Evolutionary conservation across 257 asterid species (phyloP), one percentile per base, ranked within the genome.

Genomic region (Penstemon barbatus): DNA sequence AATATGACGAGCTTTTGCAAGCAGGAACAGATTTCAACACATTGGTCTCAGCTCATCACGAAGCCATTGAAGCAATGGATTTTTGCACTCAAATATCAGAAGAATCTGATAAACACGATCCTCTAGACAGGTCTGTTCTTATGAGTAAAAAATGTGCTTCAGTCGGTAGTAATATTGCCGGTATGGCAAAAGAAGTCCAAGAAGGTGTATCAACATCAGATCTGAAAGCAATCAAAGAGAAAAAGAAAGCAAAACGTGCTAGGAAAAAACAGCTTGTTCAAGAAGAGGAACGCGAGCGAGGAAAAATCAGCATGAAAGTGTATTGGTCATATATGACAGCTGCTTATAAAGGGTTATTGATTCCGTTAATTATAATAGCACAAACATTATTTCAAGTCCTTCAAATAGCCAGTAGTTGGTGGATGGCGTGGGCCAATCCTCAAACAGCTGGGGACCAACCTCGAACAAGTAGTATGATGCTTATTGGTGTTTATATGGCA

Each of bases 341-440:
- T 62, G 99, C 99, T 49, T 94, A 94, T 69, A 94, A 87, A 82
- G 99, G 99, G 7, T 80, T 85, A 75, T 70, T 94, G 75, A 83
- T 94, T 55, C 99, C 99, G 2, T 84, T 82, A 69, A 94, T 94
- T 71, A 81, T 91, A 74, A 79, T 94, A 66, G 97, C 99, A 38
- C 99, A 94, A 76, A 79, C 90, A 44, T 75, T 94, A 71, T 94
- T 94, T 89, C 99, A 94, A 79, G 84, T 83, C 81, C 98, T 94
- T 71, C 98, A 94, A 74, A 94, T 94, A 75, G 97, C 97, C 65
- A 94, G 99, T 72, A 94, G 89, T 77, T 94, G 98, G 98, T 94
- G 99, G 99, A 94, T 94, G 99, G 98, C 99, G 64, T 94, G 99
- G 99, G 99, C 99, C 12, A 94, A 83, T 82, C 99, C 99, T 1